A percentile compares a stretch with the other conserved stretches of the same genome.
These are phyloP conservation scores for Firmiana major DNA, from an alignment of 345 rosid species.

Conservation along the genomic window DNA sequence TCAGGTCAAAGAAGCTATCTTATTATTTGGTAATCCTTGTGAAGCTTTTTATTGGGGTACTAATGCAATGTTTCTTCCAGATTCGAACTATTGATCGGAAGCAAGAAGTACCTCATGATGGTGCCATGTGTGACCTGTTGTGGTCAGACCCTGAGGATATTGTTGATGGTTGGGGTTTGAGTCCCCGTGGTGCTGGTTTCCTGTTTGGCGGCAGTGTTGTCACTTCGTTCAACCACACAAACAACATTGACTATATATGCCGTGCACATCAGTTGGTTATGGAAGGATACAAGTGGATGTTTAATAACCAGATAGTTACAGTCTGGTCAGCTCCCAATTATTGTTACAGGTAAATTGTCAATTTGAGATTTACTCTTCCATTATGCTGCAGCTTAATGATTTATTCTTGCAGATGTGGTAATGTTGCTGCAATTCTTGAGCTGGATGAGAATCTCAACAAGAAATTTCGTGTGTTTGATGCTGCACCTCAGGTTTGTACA, in stretches of 20 bases:
- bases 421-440: constrained; percentile 89
- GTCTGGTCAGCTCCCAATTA: constrained; percentile 99
- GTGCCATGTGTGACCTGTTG: constrained; percentile 97
- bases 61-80: constrained; percentile 38
- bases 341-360: constrained; percentile 71
- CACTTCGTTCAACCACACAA: constrained; percentile 70
- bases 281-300: constrained; percentile 99
- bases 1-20: constrained; percentile 55
- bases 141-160: constrained; percentile 99
- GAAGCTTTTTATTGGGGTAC: constrained; percentile 8
- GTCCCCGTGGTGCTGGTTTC: constrained; percentile 96
- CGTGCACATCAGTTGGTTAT: constrained; percentile 97
- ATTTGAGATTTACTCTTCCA: neutral
- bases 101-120: constrained; percentile 99
- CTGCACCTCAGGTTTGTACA: constrained; percentile 82
- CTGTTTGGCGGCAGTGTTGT: constrained; percentile 92
- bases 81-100: constrained; percentile 89
- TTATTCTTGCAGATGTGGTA: constrained; percentile 68
- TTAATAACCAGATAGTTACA: constrained; percentile 85
- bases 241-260: constrained; percentile 79
- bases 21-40: constrained; percentile 13
- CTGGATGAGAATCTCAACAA: constrained; percentile 79
- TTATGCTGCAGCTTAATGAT: constrained; percentile 11
- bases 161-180: constrained; percentile 98
- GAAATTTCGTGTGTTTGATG: constrained; percentile 78